Evolutionary conservation across 257 asterid species (phyloP).

Genomic region (Fraxinus pennsylvanica): DNA sequence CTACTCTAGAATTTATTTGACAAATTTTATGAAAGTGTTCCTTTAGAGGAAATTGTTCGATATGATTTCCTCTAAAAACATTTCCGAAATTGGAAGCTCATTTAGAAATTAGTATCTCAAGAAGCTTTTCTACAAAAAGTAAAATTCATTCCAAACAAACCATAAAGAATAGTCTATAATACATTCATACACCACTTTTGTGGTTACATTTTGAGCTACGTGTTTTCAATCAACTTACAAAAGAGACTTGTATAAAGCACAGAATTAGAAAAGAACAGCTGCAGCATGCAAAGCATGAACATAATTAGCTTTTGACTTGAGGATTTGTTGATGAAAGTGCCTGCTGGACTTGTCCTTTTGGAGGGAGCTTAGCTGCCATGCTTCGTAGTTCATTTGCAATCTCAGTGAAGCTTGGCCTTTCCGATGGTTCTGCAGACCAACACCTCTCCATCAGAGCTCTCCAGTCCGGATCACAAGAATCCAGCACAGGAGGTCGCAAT

Average conservation of each 20-base stretch:
- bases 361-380: constrained; percentile 69
- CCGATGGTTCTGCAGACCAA: constrained; percentile 91
- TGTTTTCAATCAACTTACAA: constrained; percentile 21
- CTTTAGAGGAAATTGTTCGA: too few species aligned
- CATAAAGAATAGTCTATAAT: background rate
- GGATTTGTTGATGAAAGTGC: constrained; percentile 37
- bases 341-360: constrained; percentile 62
- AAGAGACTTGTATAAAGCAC: constrained; percentile 16
- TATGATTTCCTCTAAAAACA: too few species aligned
- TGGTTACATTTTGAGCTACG: background rate
- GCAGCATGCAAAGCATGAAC: background rate
- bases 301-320: constrained; percentile 48
- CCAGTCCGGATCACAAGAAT: constrained; percentile 79
- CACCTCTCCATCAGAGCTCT: constrained; percentile 83
- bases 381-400: constrained; percentile 73
- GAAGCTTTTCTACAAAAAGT: too few species aligned
- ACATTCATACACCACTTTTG: background rate
- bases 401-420: constrained; percentile 79
- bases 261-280: background rate
- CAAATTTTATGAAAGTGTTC: too few species aligned
- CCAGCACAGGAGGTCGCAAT: constrained; percentile 85
- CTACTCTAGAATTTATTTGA: too few species aligned
- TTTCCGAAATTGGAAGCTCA: too few species aligned
- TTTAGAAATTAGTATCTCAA: too few species aligned
- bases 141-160: too few species aligned